Conservation (phyloP, 2,329 filamentous ascomycete species). For the Ophiostoma piceae region DNA sequence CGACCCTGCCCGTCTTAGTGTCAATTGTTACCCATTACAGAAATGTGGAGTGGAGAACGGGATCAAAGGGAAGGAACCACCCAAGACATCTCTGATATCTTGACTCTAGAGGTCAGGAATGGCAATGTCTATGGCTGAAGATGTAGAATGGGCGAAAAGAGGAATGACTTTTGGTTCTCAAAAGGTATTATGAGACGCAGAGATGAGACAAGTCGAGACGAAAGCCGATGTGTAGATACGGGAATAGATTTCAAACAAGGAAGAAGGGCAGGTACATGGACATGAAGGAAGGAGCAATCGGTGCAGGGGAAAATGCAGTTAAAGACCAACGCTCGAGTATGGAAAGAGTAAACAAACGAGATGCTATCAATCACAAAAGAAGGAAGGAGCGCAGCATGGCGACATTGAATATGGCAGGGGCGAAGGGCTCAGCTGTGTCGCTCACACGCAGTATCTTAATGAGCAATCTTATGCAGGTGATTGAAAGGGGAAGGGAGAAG, state of each 20-base stretch:
- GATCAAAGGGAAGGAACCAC: constrained; percentile 10
- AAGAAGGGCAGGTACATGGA: not conserved
- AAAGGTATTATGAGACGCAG: no score
- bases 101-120: not conserved
- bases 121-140: not conserved
- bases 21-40: constrained; percentile 14
- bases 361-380: not conserved
- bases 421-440: not conserved
- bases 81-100: constrained; percentile 17
- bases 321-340: not conserved
- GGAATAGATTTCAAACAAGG: not conserved
- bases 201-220: not conserved
- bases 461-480: constrained; percentile 5
- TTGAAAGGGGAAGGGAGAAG: not conserved
- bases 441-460: not conserved
- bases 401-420: not conserved
- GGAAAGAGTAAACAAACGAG: not conserved
- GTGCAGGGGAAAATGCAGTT: not conserved
- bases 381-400: not conserved
- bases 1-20: constrained; percentile 16
- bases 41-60: constrained; percentile 10
- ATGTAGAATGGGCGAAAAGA: not conserved
- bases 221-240: not conserved
- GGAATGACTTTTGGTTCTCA: not conserved
- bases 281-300: constrained; percentile 6